Base-by-base conservation (phyloP, 1,284 basidiomycete genomes). In the Trichosporon coremiiforme region DNA sequence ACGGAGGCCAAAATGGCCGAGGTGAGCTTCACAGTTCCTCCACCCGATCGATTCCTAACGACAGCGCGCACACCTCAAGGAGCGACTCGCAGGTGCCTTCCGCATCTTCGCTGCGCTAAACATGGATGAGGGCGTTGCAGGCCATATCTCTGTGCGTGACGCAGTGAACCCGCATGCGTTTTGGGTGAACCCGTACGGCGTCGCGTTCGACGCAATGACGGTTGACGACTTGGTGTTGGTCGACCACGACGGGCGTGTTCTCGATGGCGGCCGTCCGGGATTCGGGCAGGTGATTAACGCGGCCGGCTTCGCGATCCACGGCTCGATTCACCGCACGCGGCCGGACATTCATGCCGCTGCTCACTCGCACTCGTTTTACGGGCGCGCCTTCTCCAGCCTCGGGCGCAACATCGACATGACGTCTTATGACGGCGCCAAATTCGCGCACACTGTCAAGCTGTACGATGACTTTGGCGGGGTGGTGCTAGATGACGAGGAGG, bases 111-210 rank as follows among this genome's bases (percentile, higher is more conserved):
- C 85, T 33, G 84, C 86, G 69, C 79, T 86, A 22, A 88, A 88
- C 6, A 88, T 85, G 74, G 88, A 87, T 68, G 88, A 90, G 74
- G 88, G 88, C 17, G 84, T 86, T n/a, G 86, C 87, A 5, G 88
- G 88, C 0, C 89, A 89, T 77, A 87, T 90, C 73, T 90, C 89
- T 20, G 87, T 89, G 62, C 85, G 88, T 78, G 88, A 89, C 74
- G 60, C 50, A 10, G 47, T 70, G 62, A 66, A 70, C 66, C 69
- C 69, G n/a, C 47, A 65, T 31, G 69, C 74, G 72, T 88, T 88
- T 82, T 89, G 87, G 88, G 85, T 87, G 68, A 86, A 88, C 78
- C 85, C 85, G 1, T 86, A 85, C 74, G 86, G 75, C 22, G 69
- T 75, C 1, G 66, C 73, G 2, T 87, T 88, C 78, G 81, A 82